These are phyloP conservation scores for Trametes gibbosa DNA, from an alignment of 768 basidiomycete species.

Conservation along the genomic window DNA sequence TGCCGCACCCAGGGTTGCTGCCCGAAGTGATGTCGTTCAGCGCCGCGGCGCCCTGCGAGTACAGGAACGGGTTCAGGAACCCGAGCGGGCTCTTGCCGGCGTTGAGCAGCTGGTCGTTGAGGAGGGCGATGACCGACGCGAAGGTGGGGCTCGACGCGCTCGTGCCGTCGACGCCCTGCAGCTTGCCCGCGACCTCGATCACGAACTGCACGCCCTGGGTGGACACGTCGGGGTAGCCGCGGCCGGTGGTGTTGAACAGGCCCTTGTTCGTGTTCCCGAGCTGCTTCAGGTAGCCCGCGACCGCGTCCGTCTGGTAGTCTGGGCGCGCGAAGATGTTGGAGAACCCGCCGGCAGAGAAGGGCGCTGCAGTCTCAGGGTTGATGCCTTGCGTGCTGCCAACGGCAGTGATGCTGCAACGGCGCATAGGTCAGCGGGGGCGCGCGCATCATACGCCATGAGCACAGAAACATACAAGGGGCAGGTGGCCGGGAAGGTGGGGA, in stretches of 20 bases:
- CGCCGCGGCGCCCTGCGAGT: constrained; percentile 20
- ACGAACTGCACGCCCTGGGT: constrained; percentile 51
- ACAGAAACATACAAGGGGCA: constrained; percentile 32
- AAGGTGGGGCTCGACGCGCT: constrained; percentile 35
- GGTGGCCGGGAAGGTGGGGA: constrained; percentile 35
- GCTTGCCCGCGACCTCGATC: constrained; percentile 32
- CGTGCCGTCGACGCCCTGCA: constrained; percentile 30
- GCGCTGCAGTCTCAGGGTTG: constrained; percentile 26
- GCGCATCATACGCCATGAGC: neutral
- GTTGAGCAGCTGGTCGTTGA: constrained; percentile 34
- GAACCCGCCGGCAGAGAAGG: constrained; percentile 31
- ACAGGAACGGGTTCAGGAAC: constrained; percentile 32
- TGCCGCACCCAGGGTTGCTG: constrained; percentile 28
- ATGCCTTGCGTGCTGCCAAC: constrained; percentile 26
- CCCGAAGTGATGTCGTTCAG: constrained; percentile 29
- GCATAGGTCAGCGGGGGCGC: neutral
- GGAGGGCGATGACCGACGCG: constrained; percentile 33
- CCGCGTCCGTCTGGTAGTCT: constrained; percentile 23
- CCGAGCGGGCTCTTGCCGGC: constrained; percentile 31
- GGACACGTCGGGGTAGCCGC: constrained; percentile 65
- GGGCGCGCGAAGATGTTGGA: constrained; percentile 29
- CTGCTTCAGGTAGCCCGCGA: constrained; percentile 15
- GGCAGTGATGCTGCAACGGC: constrained; percentile 24
- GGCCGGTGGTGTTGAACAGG: constrained; percentile 21
- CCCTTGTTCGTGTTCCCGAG: constrained; percentile 20